Conservation (phyloP, 192 early-diverging fungal species). For the Gonapodya prolifera region DNA sequence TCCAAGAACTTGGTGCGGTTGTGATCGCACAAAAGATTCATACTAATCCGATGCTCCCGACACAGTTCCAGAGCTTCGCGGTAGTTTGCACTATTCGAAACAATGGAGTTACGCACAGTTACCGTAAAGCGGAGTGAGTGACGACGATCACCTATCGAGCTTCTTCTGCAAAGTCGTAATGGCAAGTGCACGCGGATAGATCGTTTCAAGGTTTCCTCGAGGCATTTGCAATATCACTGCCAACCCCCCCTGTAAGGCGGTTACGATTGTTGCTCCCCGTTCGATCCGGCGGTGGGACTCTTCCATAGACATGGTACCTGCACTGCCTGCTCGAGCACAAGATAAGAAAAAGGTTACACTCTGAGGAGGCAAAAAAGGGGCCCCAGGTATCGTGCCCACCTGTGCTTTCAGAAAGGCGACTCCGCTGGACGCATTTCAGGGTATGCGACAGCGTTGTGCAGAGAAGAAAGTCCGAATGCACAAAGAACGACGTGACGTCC, state of each 20-base stretch:
- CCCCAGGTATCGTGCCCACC: conserved; percentile 4
- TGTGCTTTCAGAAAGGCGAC: conserved; percentile 7
- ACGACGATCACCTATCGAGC: conserved; percentile 30
- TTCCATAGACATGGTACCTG: conserved; percentile 35
- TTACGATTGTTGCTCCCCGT: conserved; percentile 76
- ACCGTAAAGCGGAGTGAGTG: neutral
- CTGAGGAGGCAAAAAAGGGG: neutral
- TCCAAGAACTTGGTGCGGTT: conserved; percentile 50
- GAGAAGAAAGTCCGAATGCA: conserved; percentile 70
- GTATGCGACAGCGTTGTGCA: conserved; percentile 74
- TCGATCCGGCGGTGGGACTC: conserved; percentile 71
- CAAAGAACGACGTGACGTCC: conserved; percentile 74
- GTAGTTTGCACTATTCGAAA: conserved; percentile 42
- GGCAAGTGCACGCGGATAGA: conserved; percentile 80
- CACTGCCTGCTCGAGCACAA: conserved; percentile 30
- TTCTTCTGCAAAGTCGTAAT: conserved; percentile 52
- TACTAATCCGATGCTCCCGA: conserved; percentile 81
- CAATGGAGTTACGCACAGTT: neutral
- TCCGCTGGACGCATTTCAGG: conserved; percentile 56
- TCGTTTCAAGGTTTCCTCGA: conserved; percentile 90
- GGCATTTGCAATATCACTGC: conserved; percentile 70
- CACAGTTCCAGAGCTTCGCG: conserved; percentile 65
- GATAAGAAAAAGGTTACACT: conserved; percentile 13
- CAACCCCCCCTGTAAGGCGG: conserved; percentile 53
- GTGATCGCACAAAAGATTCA: conserved; percentile 85